Conservation (phyloP, 1,284 basidiomycete genomes). For the Hypsizygus ulmarius region DNA sequence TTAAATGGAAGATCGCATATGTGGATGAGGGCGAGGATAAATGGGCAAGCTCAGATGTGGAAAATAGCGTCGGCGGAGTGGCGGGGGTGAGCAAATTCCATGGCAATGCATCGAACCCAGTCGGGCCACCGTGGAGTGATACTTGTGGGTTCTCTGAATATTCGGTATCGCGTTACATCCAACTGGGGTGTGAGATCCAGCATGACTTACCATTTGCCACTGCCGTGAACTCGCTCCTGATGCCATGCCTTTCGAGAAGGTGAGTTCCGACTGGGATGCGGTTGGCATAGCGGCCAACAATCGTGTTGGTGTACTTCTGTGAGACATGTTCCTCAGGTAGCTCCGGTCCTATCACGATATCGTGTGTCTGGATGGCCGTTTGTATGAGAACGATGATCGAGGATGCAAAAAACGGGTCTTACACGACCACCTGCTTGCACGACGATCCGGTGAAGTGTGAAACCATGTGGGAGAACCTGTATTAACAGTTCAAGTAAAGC, state of each 20-base stretch:
- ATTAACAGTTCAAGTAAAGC: constrained; percentile 7
- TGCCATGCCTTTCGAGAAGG: constrained; percentile 50
- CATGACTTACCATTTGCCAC: constrained; percentile 47
- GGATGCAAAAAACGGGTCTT: constrained; percentile 19
- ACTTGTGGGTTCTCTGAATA: constrained; percentile 54
- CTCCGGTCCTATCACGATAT: constrained; percentile 72
- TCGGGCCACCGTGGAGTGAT: constrained; percentile 68
- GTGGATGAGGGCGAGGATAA: constrained; percentile 36
- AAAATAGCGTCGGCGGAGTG: constrained; percentile 52
- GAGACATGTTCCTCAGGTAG: constrained; percentile 52
- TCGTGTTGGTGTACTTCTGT: constrained; percentile 69
- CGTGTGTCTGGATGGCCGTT: constrained; percentile 52
- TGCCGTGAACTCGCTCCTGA: constrained; percentile 47
- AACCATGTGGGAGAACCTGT: constrained; percentile 62
- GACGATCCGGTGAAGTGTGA: constrained; percentile 64
- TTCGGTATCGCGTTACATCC: constrained; percentile 6
- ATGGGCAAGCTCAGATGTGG: constrained; percentile 47
- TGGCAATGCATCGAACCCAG: constrained; percentile 56
- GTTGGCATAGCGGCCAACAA: constrained; percentile 72
- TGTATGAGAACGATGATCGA: constrained; percentile 4
- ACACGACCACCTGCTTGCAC: constrained; percentile 65
- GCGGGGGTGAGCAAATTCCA: constrained; percentile 48
- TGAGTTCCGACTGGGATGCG: constrained; percentile 61
- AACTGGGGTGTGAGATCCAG: constrained; percentile 4
- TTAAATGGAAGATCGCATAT: constrained; percentile 51